phyloP scores from a whole-genome alignment of 2,329 filamentous ascomycete genomes.

The Trichoderma simmonsii region DNA sequence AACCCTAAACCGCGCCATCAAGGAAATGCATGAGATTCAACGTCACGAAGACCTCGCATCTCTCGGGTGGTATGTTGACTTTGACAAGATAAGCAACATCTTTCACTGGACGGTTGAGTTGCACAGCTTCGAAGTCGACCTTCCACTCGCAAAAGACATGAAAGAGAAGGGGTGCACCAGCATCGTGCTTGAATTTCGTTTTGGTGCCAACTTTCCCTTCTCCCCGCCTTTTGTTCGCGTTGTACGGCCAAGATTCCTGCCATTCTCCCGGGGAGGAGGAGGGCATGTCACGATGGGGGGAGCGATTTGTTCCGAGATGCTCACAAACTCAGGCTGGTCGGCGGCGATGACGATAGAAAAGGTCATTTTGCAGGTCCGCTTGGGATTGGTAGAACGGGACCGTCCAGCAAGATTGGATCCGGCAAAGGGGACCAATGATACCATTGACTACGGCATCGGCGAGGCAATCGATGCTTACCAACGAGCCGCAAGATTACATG shows the following conservation, averaged over 20 bases:
- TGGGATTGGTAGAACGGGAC: constrained; percentile 69
- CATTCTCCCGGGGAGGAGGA: constrained; percentile 70
- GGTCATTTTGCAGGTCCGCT: constrained; percentile 74
- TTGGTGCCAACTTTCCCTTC: constrained; percentile 71
- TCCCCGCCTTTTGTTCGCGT: constrained; percentile 82
- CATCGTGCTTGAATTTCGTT: constrained; percentile 78
- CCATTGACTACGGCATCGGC: constrained; percentile 57
- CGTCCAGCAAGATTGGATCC: constrained; percentile 69
- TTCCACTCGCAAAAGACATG: constrained; percentile 76
- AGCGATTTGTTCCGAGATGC: constrained; percentile 77
- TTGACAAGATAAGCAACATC: constrained; percentile 63
- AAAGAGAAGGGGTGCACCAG: constrained; percentile 57
- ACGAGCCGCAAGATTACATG: constrained; percentile 63
- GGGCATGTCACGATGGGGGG: constrained; percentile 84
- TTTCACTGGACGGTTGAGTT: constrained; percentile 93
- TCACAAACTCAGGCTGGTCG: constrained; percentile 82
- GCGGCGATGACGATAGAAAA: constrained; percentile 71
- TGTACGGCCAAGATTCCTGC: constrained; percentile 73
- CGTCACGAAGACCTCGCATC: constrained; percentile 56
- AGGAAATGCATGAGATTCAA: constrained; percentile 62
- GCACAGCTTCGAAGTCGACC: constrained; percentile 69
- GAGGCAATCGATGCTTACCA: constrained; percentile 74
- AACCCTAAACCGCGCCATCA: constrained; percentile 50
- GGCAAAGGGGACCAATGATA: background rate
- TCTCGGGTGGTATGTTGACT: constrained; percentile 81